Conservation (phyloP, 2,329 filamentous ascomycete species). For the Harringtonia lauricola region DNA sequence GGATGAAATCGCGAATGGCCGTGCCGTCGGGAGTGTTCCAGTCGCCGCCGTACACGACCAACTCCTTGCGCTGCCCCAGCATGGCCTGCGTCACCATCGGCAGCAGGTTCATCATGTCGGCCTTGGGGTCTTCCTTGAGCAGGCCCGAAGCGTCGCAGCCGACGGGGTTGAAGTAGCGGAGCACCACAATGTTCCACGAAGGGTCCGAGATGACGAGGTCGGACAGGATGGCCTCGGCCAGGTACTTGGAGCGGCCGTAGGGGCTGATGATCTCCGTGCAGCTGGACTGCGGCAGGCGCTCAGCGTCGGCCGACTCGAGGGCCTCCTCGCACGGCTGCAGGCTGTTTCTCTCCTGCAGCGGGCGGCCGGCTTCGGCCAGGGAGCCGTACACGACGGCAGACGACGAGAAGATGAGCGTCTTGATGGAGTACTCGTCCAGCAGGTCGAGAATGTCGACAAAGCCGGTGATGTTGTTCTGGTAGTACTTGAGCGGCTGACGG, state of each 20-base stretch:
- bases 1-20: slow-evolving; percentile 56
- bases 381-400: slow-evolving; percentile 57
- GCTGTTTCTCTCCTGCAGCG: slow-evolving; percentile 44
- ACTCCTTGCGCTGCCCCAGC: slow-evolving; percentile 37
- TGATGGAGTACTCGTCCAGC: slow-evolving; percentile 48
- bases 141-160: slow-evolving; percentile 54
- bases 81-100: slow-evolving; percentile 53
- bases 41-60: slow-evolving; percentile 54
- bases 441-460: slow-evolving; percentile 47
- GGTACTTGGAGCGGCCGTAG: slow-evolving; percentile 57
- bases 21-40: slow-evolving; percentile 57
- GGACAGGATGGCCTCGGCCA: slow-evolving; percentile 54
- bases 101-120: slow-evolving; percentile 51
- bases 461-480: slow-evolving; percentile 56
- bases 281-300: slow-evolving; percentile 20
- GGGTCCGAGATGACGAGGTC: slow-evolving; percentile 50
- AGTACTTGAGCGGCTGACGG: slow-evolving; percentile 48
- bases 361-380: slow-evolving; percentile 35
- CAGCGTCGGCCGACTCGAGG: slow-evolving; percentile 26
- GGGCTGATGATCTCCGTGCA: slow-evolving; percentile 49
- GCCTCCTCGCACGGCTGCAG: slow-evolving; percentile 36
- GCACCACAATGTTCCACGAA: slow-evolving; percentile 49
- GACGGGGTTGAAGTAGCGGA: slow-evolving; percentile 59
- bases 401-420: slow-evolving; percentile 56
- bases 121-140: slow-evolving; percentile 52